Base-by-base conservation (phyloP, 106 monocot species). In the Hemerocallis citrina region DNA sequence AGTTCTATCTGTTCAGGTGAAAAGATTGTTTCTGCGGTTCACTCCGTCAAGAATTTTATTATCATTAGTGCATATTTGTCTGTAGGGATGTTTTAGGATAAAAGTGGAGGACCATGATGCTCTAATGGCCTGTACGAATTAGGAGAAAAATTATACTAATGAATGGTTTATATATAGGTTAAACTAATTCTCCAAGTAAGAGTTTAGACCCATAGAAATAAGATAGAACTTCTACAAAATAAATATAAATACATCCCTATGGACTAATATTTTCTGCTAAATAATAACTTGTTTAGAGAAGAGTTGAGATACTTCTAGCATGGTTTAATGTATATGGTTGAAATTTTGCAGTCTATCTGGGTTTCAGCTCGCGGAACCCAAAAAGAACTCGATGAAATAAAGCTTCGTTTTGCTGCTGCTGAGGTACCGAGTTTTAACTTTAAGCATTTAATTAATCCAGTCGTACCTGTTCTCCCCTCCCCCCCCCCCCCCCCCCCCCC, bases 1-100 rank as follows among this genome's bases (percentile, higher is more conserved):
- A 62, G 59, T 98, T 70, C 78, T 98, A 15, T 91, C 96, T 31
- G 81, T 98, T 84, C 95, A 96, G 91, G 95, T 81, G 59, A 76
- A 49, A 32, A n/a, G n/a, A 28, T 61, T 70, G 29, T 39, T 34
- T 27, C 15, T 6, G 37, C 11, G 7, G 11, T 38, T 6, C 37
- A 38, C 5, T 38, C 5, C 5, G 37, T n/a, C n/a, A n/a, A n/a
- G n/a, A n/a, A n/a, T n/a, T n/a, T n/a, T n/a, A n/a, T n/a, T n/a
- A n/a, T n/a, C n/a, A n/a, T n/a, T n/a, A n/a, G n/a, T n/a, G n/a
- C n/a, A n/a, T n/a, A n/a, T n/a, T n/a, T n/a, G n/a, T n/a, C n/a
- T n/a, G n/a, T n/a, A n/a, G n/a, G n/a, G n/a, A n/a, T n/a, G n/a
- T n/a, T n/a, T n/a, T n/a, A n/a, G n/a, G n/a, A n/a, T n/a, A n/a